A percentile compares a stretch with the other conserved stretches of the same genome.
phyloP scores from a whole-genome alignment of 306 rosid genomes.

The Lablab purpureus region DNA sequence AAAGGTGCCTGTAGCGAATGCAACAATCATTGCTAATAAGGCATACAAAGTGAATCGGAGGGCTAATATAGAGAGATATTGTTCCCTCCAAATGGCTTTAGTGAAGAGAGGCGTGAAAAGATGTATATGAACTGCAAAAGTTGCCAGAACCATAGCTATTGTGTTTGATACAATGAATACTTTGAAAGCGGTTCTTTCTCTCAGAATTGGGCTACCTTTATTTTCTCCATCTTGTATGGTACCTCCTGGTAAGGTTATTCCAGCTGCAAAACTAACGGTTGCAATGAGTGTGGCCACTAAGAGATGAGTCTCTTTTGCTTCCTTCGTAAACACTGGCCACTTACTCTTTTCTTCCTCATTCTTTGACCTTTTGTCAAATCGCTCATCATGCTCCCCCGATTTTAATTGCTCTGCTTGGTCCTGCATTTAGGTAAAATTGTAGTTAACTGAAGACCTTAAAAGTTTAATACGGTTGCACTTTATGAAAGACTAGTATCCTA shows the following conservation, averaged over 20 bases:
- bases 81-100: neutral
- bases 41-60: neutral
- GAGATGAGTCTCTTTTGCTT: neutral
- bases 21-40: neutral
- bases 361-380: no score
- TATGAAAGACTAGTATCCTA: no score
- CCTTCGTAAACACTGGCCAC: neutral
- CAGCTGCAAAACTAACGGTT: constrained; percentile 39
- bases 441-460: neutral
- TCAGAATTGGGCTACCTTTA: constrained; percentile 15
- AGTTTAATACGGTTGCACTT: no score
- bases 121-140: neutral
- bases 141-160: constrained; percentile 15
- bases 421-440: neutral
- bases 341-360: neutral
- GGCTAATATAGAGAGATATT: neutral
- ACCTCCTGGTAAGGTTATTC: constrained; percentile 33
- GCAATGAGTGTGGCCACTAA: constrained; percentile 39
- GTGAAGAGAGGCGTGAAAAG: neutral
- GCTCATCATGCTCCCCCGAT: neutral
- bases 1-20: constrained; percentile 15
- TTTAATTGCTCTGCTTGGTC: neutral
- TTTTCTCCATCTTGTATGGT: neutral
- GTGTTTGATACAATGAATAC: constrained; percentile 26
- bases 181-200: constrained; percentile 2